Percentiles rank a stretch among this genome's conserved stretches.
Conservation (phyloP, 2,329 filamentous ascomycete genomes). For the Aspergillaceae sp. region DNA sequence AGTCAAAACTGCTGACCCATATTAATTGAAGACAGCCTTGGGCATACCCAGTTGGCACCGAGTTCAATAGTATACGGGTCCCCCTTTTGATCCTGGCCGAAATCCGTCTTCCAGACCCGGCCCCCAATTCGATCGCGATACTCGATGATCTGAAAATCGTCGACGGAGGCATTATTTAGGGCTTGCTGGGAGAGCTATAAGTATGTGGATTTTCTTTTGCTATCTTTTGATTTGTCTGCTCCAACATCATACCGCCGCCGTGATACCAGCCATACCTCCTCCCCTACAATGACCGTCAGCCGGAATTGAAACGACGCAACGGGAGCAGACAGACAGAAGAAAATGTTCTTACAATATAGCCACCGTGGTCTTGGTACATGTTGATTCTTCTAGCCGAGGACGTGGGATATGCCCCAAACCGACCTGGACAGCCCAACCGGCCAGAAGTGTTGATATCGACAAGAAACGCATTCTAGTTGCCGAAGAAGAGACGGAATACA, state of each 20-base stretch:
- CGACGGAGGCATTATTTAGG: conserved; percentile 51
- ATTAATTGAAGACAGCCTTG: background rate
- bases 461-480: background rate
- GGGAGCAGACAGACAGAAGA: background rate
- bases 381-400: conserved; percentile 9
- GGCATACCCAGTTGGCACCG: conserved; percentile 56
- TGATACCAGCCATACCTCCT: conserved; percentile 55
- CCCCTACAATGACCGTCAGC: conserved; percentile 27
- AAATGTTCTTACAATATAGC: conserved; percentile 22
- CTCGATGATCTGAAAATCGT: conserved; percentile 58
- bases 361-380: conserved; percentile 25
- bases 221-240: background rate
- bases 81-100: conserved; percentile 46
- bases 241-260: conserved; percentile 43
- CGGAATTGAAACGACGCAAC: no score
- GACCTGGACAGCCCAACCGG: conserved; percentile 5
- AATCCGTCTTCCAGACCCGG: conserved; percentile 49
- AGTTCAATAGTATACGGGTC: conserved; percentile 53
- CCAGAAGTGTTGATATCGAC: background rate
- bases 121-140: conserved; percentile 56
- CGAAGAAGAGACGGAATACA: no score
- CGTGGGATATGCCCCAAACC: conserved; percentile 13
- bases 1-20: no score
- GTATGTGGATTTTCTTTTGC: no score
- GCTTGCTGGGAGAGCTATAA: conserved; percentile 40